phyloP scores from a whole-genome alignment of 2,329 filamentous ascomycete genomes.

The Colletotrichum paranaense region DNA sequence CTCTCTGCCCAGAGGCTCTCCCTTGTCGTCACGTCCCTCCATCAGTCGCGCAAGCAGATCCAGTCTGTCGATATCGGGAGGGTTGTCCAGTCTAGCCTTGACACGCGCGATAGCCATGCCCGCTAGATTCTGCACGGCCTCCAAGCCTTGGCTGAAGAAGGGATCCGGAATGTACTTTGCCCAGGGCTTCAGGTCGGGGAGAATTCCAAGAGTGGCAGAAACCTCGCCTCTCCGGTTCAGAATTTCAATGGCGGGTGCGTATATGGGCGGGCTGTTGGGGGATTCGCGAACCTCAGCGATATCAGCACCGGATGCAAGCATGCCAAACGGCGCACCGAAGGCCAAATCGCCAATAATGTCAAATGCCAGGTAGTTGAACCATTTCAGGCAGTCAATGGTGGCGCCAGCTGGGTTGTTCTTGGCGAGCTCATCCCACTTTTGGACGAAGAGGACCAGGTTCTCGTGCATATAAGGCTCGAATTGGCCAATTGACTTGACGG shows the following conservation, averaged over 20 bases:
- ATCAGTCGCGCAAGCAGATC: slow-evolving; percentile 87
- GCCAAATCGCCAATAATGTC: slow-evolving; percentile 39
- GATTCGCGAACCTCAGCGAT: slow-evolving; percentile 47
- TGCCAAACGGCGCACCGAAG: slow-evolving; percentile 38
- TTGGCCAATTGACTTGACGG: slow-evolving; percentile 80
- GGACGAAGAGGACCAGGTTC: slow-evolving; percentile 80
- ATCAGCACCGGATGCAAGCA: slow-evolving; percentile 34
- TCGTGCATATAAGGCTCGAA: slow-evolving; percentile 90
- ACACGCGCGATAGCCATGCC: slow-evolving; percentile 91
- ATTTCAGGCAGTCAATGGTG: slow-evolving; percentile 73
- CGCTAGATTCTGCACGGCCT: slow-evolving; percentile 82
- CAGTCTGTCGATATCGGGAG: slow-evolving; percentile 74
- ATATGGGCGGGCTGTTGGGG: slow-evolving; percentile 71
- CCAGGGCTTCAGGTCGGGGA: slow-evolving; percentile 80
- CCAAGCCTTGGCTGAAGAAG: slow-evolving; percentile 81
- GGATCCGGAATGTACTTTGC: slow-evolving; percentile 84
- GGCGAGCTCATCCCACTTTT: slow-evolving; percentile 75
- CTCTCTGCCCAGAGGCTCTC: slow-evolving; percentile 78
- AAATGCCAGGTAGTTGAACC: slow-evolving; percentile 34
- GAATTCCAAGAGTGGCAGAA: slow-evolving; percentile 80
- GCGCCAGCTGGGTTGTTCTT: slow-evolving; percentile 44
- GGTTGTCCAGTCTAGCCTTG: slow-evolving; percentile 76
- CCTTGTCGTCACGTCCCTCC: slow-evolving; percentile 85
- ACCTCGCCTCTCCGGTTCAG: slow-evolving; percentile 90
- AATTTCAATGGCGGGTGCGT: slow-evolving; percentile 85